Evolutionary conservation across 1,284 basidiomycete species (phyloP).

Genomic region (Heterobasidion occidentale): DNA sequence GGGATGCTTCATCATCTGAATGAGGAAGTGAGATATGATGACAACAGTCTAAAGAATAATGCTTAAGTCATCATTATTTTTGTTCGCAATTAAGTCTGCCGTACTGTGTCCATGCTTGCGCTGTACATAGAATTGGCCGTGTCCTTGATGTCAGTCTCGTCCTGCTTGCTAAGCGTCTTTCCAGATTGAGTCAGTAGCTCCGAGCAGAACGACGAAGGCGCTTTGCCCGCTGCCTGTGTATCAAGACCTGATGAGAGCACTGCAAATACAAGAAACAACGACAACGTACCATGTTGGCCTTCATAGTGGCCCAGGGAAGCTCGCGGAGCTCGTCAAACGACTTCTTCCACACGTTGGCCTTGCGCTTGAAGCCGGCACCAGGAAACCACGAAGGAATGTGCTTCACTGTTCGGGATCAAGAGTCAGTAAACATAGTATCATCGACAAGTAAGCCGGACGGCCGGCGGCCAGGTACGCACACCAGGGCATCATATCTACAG

Average conservation of each 20-base stretch:
- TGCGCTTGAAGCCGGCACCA: slow-evolving; percentile 34
- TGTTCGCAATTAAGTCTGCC: background rate
- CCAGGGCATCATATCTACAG: slow-evolving; percentile 5
- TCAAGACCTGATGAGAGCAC: background rate
- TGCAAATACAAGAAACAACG: background rate
- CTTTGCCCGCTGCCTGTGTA: background rate
- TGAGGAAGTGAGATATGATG: slow-evolving; percentile 43
- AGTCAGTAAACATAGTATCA: background rate
- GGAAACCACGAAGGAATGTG: slow-evolving; percentile 34
- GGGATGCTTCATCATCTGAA: slow-evolving; percentile 51
- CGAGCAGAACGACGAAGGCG: background rate
- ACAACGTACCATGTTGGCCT: slow-evolving; percentile 1
- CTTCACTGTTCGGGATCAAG: slow-evolving; percentile 14
- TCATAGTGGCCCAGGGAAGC: background rate
- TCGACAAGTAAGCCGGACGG: background rate
- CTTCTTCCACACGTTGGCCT: slow-evolving; percentile 26
- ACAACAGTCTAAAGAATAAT: slow-evolving; percentile 31
- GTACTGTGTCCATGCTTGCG: background rate
- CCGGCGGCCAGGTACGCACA: background rate
- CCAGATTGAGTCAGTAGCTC: background rate
- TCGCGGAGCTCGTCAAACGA: slow-evolving; percentile 6
- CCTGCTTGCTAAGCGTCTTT: background rate
- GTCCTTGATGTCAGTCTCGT: background rate
- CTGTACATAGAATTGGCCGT: background rate
- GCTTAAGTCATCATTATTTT: slow-evolving; percentile 12